Conservation (phyloP, 1,284 basidiomycete genomes). For the Porodaedalea pini region DNA sequence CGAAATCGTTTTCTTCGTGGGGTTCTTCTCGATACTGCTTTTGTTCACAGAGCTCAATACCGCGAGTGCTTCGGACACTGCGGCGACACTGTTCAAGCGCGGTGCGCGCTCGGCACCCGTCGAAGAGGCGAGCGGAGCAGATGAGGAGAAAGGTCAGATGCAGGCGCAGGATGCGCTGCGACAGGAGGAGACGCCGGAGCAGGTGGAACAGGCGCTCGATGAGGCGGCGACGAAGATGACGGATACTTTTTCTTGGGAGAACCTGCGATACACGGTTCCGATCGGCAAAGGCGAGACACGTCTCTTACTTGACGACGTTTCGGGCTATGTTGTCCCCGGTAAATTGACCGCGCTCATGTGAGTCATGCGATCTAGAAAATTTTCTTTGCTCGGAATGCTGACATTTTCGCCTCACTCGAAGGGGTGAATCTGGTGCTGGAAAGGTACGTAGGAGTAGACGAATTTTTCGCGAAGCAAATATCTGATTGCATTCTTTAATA, state of each 20-base stretch:
- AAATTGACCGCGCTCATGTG: conserved; percentile 74
- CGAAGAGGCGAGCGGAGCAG: conserved; percentile 18
- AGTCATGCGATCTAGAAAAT: not conserved
- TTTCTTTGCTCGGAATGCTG: not conserved
- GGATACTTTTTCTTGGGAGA: conserved; percentile 62
- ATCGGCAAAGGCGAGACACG: conserved; percentile 52
- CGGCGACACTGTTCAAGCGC: conserved; percentile 41
- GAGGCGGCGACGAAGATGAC: conserved; percentile 28
- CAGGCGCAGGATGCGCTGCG: not conserved
- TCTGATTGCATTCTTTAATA: conserved; percentile 34
- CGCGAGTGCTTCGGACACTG: conserved; percentile 29
- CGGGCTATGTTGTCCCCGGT: conserved; percentile 80
- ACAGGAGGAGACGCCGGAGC: not conserved
- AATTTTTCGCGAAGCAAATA: not conserved
- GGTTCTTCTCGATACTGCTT: conserved; percentile 45
- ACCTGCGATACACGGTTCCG: conserved; percentile 59
- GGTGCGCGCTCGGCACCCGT: conserved; percentile 19
- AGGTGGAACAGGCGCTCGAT: conserved; percentile 22
- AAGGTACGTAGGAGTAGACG: conserved; percentile 47
- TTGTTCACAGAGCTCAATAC: conserved; percentile 50
- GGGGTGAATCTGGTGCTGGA: conserved; percentile 74
- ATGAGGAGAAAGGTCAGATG: conserved; percentile 30
- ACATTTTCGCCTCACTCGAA: not conserved
- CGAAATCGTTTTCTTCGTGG: conserved; percentile 47
- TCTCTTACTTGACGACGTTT: conserved; percentile 72